These are phyloP conservation scores for Bisporella sp. DNA, from an alignment of 2,329 filamentous ascomycete species.

Conservation along the genomic window DNA sequence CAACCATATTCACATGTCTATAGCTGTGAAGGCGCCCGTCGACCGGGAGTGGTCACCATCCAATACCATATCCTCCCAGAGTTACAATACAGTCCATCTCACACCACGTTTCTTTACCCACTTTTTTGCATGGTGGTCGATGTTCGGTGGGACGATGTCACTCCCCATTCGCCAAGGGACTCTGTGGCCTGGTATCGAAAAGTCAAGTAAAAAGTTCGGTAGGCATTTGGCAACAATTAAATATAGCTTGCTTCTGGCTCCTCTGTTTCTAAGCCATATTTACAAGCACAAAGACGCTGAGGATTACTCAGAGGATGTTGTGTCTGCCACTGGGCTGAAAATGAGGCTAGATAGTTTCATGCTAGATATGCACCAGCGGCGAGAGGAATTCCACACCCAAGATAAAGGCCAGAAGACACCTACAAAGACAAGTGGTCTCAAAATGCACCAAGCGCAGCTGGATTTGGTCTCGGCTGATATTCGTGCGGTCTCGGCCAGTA, in stretches of 20 bases:
- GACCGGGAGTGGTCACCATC: slow-evolving; percentile 80
- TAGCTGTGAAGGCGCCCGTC: slow-evolving; percentile 81
- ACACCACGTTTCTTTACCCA: slow-evolving; percentile 96
- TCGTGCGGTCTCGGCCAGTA: slow-evolving; percentile 84
- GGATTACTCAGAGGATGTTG: slow-evolving; percentile 68
- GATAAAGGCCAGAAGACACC: slow-evolving; percentile 71
- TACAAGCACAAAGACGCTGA: slow-evolving; percentile 98
- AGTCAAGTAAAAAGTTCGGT: slow-evolving; percentile 97
- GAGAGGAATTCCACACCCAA: slow-evolving; percentile 82
- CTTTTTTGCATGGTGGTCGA: slow-evolving; percentile 96
- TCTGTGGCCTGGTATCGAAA: slow-evolving; percentile 87
- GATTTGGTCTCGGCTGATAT: slow-evolving; percentile 90
- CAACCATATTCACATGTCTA: slow-evolving; percentile 90
- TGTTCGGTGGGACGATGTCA: slow-evolving; percentile 92
- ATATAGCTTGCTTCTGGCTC: slow-evolving; percentile 88
- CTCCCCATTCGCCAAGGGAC: slow-evolving; percentile 87
- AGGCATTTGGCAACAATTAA: slow-evolving; percentile 97
- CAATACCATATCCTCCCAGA: slow-evolving; percentile 69
- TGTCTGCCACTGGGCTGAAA: slow-evolving; percentile 94
- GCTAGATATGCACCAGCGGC: slow-evolving; percentile 88
- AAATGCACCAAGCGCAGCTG: slow-evolving; percentile 89
- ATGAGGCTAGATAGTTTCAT: slow-evolving; percentile 95
- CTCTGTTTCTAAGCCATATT: slow-evolving; percentile 90
- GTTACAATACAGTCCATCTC: slow-evolving; percentile 94
- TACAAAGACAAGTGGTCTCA: slow-evolving; percentile 83